A percentile compares a stretch with the other conserved stretches of the same genome.
phyloP scores from a whole-genome alignment of 768 basidiomycete species.

The Rhodotorula babjevae region DNA sequence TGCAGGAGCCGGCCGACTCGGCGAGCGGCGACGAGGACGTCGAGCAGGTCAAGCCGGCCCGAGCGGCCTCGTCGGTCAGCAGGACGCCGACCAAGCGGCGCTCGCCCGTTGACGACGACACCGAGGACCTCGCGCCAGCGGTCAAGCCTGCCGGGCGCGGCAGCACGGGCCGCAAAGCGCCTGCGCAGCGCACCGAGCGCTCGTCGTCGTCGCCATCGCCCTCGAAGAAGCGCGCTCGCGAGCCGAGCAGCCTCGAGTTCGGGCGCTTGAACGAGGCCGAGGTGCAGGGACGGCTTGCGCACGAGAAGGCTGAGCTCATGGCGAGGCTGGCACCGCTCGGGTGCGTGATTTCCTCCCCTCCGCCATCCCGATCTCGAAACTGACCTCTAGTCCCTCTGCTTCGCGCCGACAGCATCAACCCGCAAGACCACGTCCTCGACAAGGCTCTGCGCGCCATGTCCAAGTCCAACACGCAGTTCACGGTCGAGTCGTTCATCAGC shows the following conservation, averaged over 20 bases:
- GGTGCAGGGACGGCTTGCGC: slow-evolving; percentile 3
- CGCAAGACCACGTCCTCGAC: slow-evolving; percentile 30
- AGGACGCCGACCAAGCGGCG: background rate
- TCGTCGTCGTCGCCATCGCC: background rate
- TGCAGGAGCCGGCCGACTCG: slow-evolving; percentile 8
- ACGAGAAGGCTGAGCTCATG: slow-evolving; percentile 30
- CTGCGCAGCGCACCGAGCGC: background rate
- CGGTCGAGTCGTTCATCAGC: slow-evolving; percentile 31
- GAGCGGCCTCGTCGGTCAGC: background rate
- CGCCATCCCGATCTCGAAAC: background rate
- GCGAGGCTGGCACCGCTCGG: slow-evolving; percentile 22
- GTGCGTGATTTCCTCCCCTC: slow-evolving; percentile 18
- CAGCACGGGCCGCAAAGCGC: background rate
- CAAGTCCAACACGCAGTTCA: slow-evolving; percentile 11
- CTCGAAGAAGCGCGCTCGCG: slow-evolving; percentile 22
- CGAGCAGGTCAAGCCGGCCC: background rate
- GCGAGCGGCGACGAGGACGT: background rate
- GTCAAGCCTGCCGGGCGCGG: background rate
- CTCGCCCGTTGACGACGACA: background rate
- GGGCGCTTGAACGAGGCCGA: background rate
- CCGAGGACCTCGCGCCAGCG: background rate
- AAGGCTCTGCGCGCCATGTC: slow-evolving; percentile 10
- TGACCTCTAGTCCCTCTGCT: background rate
- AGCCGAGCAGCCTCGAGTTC: slow-evolving; percentile 14
- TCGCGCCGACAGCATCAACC: slow-evolving; percentile 8